These are phyloP conservation scores for Geranium brycei DNA, from an alignment of 345 rosid genomes.

Conservation along the genomic window DNA sequence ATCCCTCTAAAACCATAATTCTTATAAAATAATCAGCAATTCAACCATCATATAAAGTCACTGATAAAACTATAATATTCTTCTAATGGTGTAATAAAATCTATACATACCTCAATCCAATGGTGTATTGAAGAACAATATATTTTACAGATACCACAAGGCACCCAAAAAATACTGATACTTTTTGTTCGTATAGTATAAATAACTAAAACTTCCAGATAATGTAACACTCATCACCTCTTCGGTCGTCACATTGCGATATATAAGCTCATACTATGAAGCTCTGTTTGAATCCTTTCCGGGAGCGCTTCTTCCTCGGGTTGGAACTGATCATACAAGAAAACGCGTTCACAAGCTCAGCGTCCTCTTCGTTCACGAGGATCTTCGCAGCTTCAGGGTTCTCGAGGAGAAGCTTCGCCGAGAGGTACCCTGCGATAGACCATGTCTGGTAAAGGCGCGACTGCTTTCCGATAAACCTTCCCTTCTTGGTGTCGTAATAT, in stretches of 20 bases:
- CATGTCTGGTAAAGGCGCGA: constrained; percentile 69
- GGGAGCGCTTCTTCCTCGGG: constrained; percentile 58
- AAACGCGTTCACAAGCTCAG: constrained; percentile 49
- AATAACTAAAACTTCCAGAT: neutral
- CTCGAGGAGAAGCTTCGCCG: constrained; percentile 63
- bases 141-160: neutral
- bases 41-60: neutral
- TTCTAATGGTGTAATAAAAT: no score
- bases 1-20: no score
- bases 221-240: neutral
- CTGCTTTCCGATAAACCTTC: constrained; percentile 85
- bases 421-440: constrained; percentile 89
- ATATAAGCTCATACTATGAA: constrained; percentile 33
- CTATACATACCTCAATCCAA: neutral
- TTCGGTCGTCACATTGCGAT: neutral
- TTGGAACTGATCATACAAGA: constrained; percentile 54
- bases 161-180: neutral
- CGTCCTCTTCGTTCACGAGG: constrained; percentile 56
- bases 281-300: constrained; percentile 29
- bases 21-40: neutral
- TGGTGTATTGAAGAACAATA: neutral
- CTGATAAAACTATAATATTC: neutral
- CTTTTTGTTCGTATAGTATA: neutral
- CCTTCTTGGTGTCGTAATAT: constrained; percentile 67
- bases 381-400: constrained; percentile 53